phyloP scores from a whole-genome alignment of 371 early-diverging fungal genomes.

The Mortierella sp. region DNA sequence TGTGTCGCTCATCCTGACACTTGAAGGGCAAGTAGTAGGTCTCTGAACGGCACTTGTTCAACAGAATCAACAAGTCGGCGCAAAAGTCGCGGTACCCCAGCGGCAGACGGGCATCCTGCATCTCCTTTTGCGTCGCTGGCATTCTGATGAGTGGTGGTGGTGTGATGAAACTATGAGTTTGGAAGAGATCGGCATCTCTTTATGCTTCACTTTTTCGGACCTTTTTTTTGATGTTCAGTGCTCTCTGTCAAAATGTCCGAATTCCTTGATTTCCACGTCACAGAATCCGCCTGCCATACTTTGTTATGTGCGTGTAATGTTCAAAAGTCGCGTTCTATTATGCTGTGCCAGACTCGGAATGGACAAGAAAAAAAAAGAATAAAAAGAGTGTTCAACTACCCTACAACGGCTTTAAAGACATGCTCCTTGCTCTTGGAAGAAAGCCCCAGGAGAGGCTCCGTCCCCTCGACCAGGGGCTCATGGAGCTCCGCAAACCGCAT shows the following conservation, averaged over 20 bases:
- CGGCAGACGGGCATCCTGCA: slow-evolving; percentile 88
- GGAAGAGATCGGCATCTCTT: too few relatives aligned
- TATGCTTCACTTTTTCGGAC: too few relatives aligned
- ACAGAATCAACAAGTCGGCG: slow-evolving; percentile 88
- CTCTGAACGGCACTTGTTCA: slow-evolving; percentile 92
- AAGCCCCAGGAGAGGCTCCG: neutral
- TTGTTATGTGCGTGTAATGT: too few relatives aligned
- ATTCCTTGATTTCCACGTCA: too few relatives aligned
- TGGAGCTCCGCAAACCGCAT: slow-evolving; percentile 46
- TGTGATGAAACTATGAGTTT: too few relatives aligned
- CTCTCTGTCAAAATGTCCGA: too few relatives aligned
- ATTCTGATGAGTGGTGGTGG: too few relatives aligned
- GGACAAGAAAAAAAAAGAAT: neutral
- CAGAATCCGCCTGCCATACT: too few relatives aligned
- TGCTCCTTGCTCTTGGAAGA: neutral
- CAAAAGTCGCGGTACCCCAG: slow-evolving; percentile 95
- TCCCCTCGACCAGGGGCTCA: slow-evolving; percentile 13
- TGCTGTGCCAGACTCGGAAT: too few relatives aligned
- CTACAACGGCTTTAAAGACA: neutral
- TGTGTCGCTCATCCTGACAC: slow-evolving; percentile 91
- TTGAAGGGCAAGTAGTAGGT: slow-evolving; percentile 93
- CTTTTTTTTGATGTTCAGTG: too few relatives aligned
- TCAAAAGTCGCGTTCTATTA: too few relatives aligned
- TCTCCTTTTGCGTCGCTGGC: slow-evolving; percentile 88
- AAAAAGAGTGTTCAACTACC: neutral